phyloP scores from a whole-genome alignment of 2,329 filamentous ascomycete species.

The Fusarium sp. region DNA sequence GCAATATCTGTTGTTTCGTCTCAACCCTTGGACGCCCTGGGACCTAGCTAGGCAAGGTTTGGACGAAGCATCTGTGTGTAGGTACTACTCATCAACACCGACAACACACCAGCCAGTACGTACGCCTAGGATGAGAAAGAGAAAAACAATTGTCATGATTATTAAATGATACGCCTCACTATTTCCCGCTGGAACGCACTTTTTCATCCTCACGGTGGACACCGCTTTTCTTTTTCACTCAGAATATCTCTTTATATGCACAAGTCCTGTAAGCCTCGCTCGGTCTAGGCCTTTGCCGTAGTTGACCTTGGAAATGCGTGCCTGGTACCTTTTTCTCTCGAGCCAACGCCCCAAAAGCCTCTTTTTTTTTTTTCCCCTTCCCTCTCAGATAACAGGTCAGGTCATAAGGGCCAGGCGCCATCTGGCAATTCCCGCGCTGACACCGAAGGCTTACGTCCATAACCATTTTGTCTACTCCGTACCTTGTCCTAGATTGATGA shows the following conservation, averaged over 20 bases:
- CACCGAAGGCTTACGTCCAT: slow-evolving; percentile 11
- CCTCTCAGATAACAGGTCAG: slow-evolving; percentile 9
- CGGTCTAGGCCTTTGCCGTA: slow-evolving; percentile 17
- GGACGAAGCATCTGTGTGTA: slow-evolving; percentile 7
- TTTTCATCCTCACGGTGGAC: background rate
- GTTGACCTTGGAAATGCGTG: slow-evolving; percentile 23
- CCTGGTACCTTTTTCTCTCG: slow-evolving; percentile 28
- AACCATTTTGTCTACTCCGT: background rate
- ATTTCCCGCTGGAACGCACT: background rate
- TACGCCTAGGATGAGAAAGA: too few relatives aligned
- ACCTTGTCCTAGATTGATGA: too few relatives aligned
- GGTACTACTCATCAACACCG: too few relatives aligned
- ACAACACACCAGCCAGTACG: background rate
- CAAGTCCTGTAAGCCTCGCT: slow-evolving; percentile 13
- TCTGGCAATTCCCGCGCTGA: slow-evolving; percentile 27
- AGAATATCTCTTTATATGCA: background rate
- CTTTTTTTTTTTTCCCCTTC: too few relatives aligned
- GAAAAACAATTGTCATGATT: background rate
- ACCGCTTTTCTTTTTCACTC: slow-evolving; percentile 13
- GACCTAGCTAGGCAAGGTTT: background rate
- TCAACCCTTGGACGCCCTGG: slow-evolving; percentile 5
- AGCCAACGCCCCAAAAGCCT: slow-evolving; percentile 24
- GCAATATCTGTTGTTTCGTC: slow-evolving; percentile 10
- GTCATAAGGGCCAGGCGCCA: slow-evolving; percentile 27
- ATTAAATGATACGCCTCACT: background rate